Percentiles rank a stretch among this genome's conserved stretches.
Evolutionary conservation across 106 monocot species (phyloP).

Genomic region (Narthecium ossifragum): DNA sequence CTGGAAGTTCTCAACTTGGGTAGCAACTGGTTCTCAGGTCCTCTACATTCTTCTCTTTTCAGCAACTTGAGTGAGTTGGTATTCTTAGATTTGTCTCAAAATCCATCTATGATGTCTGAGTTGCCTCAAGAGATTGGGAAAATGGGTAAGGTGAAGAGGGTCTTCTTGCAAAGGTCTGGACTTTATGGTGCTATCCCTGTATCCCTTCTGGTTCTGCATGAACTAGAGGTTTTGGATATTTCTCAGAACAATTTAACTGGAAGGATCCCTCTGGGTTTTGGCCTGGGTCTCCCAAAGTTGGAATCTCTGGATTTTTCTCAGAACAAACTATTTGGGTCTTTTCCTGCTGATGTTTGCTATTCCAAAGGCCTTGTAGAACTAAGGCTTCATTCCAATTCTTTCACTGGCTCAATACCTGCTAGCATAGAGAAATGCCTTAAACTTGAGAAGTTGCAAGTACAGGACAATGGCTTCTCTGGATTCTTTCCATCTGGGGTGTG

Average conservation of each 20-base stretch:
- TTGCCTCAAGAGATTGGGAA: constrained; percentile 44
- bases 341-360: constrained; percentile 45
- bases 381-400: constrained; percentile 37
- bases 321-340: constrained; percentile 53
- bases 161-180: constrained; percentile 46
- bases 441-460: constrained; percentile 58
- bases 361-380: constrained; percentile 35
- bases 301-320: constrained; percentile 51
- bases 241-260: constrained; percentile 60
- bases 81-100: constrained; percentile 46
- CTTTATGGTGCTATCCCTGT: constrained; percentile 47
- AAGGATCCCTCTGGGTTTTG: constrained; percentile 41
- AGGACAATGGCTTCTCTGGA: constrained; percentile 46
- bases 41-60: constrained; percentile 31
- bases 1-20: constrained; percentile 60
- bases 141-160: constrained; percentile 24
- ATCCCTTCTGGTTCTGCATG: constrained; percentile 23
- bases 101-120: constrained; percentile 33
- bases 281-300: constrained; percentile 34
- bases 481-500: constrained; percentile 50
- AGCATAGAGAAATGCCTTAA: constrained; percentile 31
- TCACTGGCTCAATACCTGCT: constrained; percentile 29
- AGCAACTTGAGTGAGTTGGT: constrained; percentile 30
- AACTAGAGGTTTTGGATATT: constrained; percentile 46
- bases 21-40: constrained; percentile 48